Percentiles rank a stretch among this genome's conserved stretches.
Evolutionary conservation across 306 rosid species (phyloP).

Genomic region (Rubus parviflorus): DNA sequence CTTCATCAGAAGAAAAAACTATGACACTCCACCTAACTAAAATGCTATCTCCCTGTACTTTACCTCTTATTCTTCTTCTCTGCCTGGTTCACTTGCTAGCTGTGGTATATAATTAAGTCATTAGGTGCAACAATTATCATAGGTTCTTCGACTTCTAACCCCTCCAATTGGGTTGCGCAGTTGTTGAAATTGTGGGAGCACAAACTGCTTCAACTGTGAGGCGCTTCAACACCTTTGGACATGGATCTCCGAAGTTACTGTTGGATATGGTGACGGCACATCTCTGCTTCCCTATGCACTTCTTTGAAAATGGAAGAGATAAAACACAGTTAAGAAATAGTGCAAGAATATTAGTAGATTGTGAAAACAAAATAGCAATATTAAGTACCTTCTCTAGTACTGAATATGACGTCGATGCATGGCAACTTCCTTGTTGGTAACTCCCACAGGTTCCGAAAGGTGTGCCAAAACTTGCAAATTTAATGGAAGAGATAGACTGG

Average conservation of each 20-base stretch:
- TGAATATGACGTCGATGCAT: slow-evolving; percentile 65
- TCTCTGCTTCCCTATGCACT: slow-evolving; percentile 74
- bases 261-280: slow-evolving; percentile 84
- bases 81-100: slow-evolving; percentile 27
- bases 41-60: slow-evolving; percentile 30
- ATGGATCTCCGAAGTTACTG: slow-evolving; percentile 93
- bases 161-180: slow-evolving; percentile 37
- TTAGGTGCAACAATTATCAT: slow-evolving; percentile 27
- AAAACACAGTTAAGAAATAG: slow-evolving; percentile 14
- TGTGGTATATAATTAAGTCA: slow-evolving; percentile 39
- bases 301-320: slow-evolving; percentile 46
- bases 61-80: slow-evolving; percentile 33
- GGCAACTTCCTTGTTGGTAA: slow-evolving; percentile 88
- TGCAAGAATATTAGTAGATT: neutral
- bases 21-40: slow-evolving; percentile 40
- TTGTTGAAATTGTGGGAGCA: slow-evolving; percentile 40
- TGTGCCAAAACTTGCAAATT: slow-evolving; percentile 98
- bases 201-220: slow-evolving; percentile 94
- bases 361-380: slow-evolving; percentile 16
- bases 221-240: slow-evolving; percentile 93
- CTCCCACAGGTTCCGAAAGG: slow-evolving; percentile 93
- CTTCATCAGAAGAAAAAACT: slow-evolving; percentile 40
- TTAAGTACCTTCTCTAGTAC: slow-evolving; percentile 71
- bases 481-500: slow-evolving; percentile 77
- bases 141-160: slow-evolving; percentile 32